Base-by-base conservation (phyloP, 805 yeast species). In the Sugiyamaella lignohabitans region DNA sequence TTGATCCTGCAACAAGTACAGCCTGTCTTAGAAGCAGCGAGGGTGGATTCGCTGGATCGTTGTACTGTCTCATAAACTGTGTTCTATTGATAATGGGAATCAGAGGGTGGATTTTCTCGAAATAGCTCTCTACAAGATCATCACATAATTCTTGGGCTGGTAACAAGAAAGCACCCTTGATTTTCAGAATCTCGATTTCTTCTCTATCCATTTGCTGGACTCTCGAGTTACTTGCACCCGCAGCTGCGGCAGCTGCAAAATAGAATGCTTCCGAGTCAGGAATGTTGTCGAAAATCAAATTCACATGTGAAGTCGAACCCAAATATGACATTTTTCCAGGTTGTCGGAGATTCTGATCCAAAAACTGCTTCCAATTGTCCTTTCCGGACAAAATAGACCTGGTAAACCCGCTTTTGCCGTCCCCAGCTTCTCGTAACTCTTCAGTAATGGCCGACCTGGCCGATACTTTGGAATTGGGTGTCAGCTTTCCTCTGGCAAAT, bases 151-250 rank as follows among this genome's bases (percentile, higher is more conserved):
- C 78, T 37, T 71, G 64, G 3, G 75, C 71, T 1, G 95, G 95
- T 18, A 86, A 62, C 42, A 76, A 64, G 57, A 85, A 85, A 4
- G 89, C 87, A 4, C 89, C 91, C 47, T 80, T 68, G 47, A 79
- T 56, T 54, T 78, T 74, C 51, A 85, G 67, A 38, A 81, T 73
- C 58, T 80, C 82, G 57, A 82, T 68, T 53, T 84, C 89, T 21
- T 76, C 82, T 2, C 78, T 71, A 56, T 79, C 84, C 11, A 71
- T 52, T 22, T 57, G 61, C 42, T 58, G 59, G 39, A 59, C 47
- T 20, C 61, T 52, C 39, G 49, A 66, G 42, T 50, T 27, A 3
- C 53, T 50, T 21, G 40, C 46, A 27, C 32, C 32, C 14, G 11
- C 32, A 8, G 47, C 55, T 3, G 47, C 48, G 3, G 62, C 59